Conservation (phyloP, 2,329 filamentous ascomycete species). For the Cladosporium cucumerinum region DNA sequence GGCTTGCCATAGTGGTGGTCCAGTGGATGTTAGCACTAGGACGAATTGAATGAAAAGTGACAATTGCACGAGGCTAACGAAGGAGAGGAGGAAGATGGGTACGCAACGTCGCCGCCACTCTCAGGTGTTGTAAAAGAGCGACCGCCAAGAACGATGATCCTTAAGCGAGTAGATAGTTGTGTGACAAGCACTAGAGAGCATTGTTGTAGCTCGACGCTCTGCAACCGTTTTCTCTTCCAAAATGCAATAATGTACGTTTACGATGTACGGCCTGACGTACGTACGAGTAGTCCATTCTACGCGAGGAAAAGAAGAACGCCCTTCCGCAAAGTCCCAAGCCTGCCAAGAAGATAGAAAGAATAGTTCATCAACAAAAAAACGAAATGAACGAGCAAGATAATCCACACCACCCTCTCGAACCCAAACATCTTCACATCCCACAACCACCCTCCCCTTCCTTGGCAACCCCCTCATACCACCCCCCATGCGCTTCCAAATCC, state of each 20-base stretch:
- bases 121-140: not conserved
- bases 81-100: not conserved
- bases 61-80: not conserved
- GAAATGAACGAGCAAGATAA: too few relatives aligned
- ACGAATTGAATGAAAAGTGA: not conserved
- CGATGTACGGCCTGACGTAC: not conserved
- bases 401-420: not conserved
- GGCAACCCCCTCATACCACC: constrained; percentile 24
- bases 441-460: not conserved
- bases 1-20: not conserved
- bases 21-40: not conserved
- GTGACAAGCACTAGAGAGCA: not conserved
- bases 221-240: not conserved
- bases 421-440: not conserved
- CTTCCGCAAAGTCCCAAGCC: not conserved
- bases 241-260: not conserved
- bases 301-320: not conserved
- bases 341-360: not conserved
- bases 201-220: not conserved
- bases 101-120: not conserved
- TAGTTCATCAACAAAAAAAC: not conserved
- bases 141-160: not conserved
- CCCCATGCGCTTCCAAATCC: constrained; percentile 52
- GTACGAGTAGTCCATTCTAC: not conserved
- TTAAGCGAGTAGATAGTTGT: not conserved